Evolutionary conservation across 768 basidiomycete genomes (phyloP).

Genomic region (Hypholoma sublateritium): DNA sequence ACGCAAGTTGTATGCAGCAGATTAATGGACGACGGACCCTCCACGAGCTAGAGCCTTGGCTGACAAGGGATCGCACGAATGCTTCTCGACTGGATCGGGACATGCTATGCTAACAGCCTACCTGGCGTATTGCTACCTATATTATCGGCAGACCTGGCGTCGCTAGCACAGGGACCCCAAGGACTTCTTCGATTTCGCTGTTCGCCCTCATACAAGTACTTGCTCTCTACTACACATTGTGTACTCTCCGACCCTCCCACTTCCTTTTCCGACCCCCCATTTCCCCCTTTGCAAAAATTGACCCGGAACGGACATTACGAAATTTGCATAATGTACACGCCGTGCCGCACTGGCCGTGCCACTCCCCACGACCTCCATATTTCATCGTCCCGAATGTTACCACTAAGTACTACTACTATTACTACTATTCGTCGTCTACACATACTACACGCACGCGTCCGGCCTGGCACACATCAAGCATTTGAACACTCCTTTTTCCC

Average conservation of each 20-base stretch:
- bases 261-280: conserved; percentile 2
- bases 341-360: not conserved
- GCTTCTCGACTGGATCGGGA: not conserved
- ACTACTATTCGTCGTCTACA: conserved; percentile 34
- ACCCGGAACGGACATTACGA: conserved; percentile 10
- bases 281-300: conserved; percentile 5
- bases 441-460: conserved; percentile 55
- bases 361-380: not conserved
- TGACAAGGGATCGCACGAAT: not conserved
- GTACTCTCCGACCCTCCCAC: conserved; percentile 27
- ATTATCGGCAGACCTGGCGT: conserved; percentile 1
- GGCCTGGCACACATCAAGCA: conserved; percentile 8
- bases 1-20: not conserved
- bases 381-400: conserved; percentile 5
- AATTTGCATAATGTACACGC: conserved; percentile 4
- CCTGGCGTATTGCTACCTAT: not conserved
- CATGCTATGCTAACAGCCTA: conserved; percentile 3
- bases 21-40: not conserved
- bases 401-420: conserved; percentile 9
- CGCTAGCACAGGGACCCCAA: not conserved
- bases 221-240: not conserved
- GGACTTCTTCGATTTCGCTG: not conserved
- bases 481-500: conserved; percentile 8
- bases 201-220: not conserved
- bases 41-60: not conserved